Evolutionary conservation across 2,329 filamentous ascomycete species (phyloP).

Genomic region (Diaporthe destruens): DNA sequence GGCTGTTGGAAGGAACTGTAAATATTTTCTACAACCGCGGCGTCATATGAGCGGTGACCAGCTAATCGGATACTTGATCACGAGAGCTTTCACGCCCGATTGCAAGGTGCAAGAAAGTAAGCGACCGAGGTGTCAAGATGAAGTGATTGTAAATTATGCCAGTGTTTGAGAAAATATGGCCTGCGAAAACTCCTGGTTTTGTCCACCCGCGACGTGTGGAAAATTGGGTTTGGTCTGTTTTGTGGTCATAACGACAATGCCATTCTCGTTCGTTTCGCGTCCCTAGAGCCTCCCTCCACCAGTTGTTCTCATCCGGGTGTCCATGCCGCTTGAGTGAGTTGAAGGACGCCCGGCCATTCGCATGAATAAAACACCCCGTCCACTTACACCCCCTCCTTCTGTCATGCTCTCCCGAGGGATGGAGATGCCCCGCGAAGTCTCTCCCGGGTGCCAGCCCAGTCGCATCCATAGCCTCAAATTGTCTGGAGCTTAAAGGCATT

Average conservation of each 20-base stretch:
- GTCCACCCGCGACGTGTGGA: constrained; percentile 13
- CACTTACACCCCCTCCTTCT: constrained; percentile 9
- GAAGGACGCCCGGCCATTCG: constrained; percentile 28
- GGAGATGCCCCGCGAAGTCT: constrained; percentile 10
- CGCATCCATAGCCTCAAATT: constrained; percentile 9
- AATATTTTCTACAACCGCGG: constrained; percentile 30
- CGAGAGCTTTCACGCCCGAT: background rate
- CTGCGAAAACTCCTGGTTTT: constrained; percentile 30
- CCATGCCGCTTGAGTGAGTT: constrained; percentile 24
- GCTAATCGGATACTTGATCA: constrained; percentile 15
- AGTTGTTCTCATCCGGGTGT: constrained; percentile 8
- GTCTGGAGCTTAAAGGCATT: constrained; percentile 3
- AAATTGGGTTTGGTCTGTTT: constrained; percentile 11
- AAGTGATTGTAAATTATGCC: constrained; percentile 31
- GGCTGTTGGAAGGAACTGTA: constrained; percentile 11
- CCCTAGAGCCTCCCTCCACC: constrained; percentile 16
- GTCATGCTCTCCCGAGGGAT: background rate
- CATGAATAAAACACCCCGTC: constrained; percentile 23
- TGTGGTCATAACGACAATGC: constrained; percentile 36
- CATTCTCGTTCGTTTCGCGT: constrained; percentile 36
- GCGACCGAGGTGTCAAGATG: background rate
- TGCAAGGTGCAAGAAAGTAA: background rate
- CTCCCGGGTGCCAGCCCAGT: constrained; percentile 16
- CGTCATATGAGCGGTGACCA: constrained; percentile 31
- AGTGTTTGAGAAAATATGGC: constrained; percentile 25